Evolutionary conservation across 2,329 filamentous ascomycete genomes (phyloP).

Genomic region (Colletotrichum lini): DNA sequence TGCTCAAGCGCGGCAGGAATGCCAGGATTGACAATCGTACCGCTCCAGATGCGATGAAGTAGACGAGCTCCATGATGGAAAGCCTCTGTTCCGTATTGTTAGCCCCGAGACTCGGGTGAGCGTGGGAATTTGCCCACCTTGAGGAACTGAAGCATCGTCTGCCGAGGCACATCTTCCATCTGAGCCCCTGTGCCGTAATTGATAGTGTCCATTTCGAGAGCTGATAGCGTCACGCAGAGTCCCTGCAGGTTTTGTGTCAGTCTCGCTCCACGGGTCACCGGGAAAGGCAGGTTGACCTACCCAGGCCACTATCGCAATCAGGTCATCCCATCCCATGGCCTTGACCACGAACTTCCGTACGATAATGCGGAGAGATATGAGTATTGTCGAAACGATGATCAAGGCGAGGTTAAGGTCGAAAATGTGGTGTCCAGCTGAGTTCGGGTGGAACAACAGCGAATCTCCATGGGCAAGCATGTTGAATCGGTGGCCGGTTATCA

Average conservation of each 20-base stretch:
- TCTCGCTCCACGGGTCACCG: too few species aligned
- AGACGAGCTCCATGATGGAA: slow-evolving; percentile 43
- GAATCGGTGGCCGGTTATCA: background rate
- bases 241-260: slow-evolving; percentile 6
- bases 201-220: slow-evolving; percentile 35
- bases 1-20: slow-evolving; percentile 53
- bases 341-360: slow-evolving; percentile 27
- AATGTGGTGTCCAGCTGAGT: slow-evolving; percentile 33
- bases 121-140: background rate
- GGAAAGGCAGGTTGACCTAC: background rate
- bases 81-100: slow-evolving; percentile 16
- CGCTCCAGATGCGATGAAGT: slow-evolving; percentile 51
- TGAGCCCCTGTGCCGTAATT: slow-evolving; percentile 37
- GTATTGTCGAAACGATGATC: slow-evolving; percentile 34
- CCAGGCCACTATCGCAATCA: slow-evolving; percentile 30
- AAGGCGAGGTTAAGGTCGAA: slow-evolving; percentile 35
- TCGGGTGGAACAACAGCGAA: slow-evolving; percentile 26
- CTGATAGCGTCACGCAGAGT: slow-evolving; percentile 28
- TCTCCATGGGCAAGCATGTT: background rate
- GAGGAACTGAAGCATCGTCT: slow-evolving; percentile 27
- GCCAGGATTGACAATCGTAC: slow-evolving; percentile 53
- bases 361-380: slow-evolving; percentile 24
- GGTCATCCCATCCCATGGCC: slow-evolving; percentile 36
- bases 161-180: slow-evolving; percentile 19
- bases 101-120: too few species aligned